These are phyloP conservation scores for Candida methanosorbosa DNA, from an alignment of 805 yeast species.

Conservation along the genomic window DNA sequence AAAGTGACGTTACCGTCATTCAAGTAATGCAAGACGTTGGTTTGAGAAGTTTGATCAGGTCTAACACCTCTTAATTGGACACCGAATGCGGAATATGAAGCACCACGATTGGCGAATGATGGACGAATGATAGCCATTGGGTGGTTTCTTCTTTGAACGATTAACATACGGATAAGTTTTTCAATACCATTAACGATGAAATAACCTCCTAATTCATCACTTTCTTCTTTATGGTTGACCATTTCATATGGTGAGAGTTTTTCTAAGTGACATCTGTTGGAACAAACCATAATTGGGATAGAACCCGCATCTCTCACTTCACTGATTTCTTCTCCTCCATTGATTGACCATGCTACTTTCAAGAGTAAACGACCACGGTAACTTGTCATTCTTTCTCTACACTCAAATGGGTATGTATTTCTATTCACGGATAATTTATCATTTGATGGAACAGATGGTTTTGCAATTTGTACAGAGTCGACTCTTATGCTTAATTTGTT, in stretches of 20 bases:
- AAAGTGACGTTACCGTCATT: constrained; percentile 94
- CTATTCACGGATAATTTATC: constrained; percentile 75
- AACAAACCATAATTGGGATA: constrained; percentile 82
- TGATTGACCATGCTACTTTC: constrained; percentile 78
- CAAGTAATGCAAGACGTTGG: constrained; percentile 93
- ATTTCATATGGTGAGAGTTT: constrained; percentile 75
- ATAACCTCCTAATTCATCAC: constrained; percentile 95
- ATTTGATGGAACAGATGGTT: constrained; percentile 64
- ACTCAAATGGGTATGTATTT: constrained; percentile 73
- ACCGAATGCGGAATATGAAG: constrained; percentile 82
- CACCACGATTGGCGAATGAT: constrained; percentile 90
- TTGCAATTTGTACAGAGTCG: constrained; percentile 82
- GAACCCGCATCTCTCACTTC: constrained; percentile 89
- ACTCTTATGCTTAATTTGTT: constrained; percentile 77
- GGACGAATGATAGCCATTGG: constrained; percentile 98
- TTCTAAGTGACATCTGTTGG: constrained; percentile 88
- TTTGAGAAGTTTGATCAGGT: constrained; percentile 96
- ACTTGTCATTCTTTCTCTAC: constrained; percentile 82
- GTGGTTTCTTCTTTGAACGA: constrained; percentile 95
- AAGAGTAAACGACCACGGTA: constrained; percentile 74
- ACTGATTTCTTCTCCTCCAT: constrained; percentile 72
- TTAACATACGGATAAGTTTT: constrained; percentile 91
- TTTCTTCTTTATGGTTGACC: constrained; percentile 75
- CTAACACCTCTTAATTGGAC: constrained; percentile 90
- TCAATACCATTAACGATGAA: constrained; percentile 96